Evolutionary conservation across 2,329 filamentous ascomycete species (phyloP).

Genomic region (Pseudophaeomoniella oleicola): DNA sequence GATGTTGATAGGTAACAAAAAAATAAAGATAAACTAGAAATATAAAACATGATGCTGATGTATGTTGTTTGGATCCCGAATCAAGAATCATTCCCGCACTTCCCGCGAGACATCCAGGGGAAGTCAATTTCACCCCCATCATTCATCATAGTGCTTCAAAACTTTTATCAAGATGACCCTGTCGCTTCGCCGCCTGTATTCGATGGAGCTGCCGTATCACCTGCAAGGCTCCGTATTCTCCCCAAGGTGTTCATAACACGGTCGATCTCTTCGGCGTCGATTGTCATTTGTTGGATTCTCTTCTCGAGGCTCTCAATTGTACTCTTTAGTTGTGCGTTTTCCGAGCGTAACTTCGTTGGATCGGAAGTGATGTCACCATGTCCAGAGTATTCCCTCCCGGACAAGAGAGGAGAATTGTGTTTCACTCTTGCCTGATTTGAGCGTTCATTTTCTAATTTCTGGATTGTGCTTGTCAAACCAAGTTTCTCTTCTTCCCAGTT

Average conservation of each 20-base stretch:
- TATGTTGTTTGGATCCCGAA: too few relatives aligned
- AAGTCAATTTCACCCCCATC: too few relatives aligned
- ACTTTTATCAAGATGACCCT: too few relatives aligned
- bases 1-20: too few relatives aligned
- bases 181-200: too few relatives aligned
- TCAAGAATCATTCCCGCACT: too few relatives aligned
- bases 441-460: constrained; percentile 19
- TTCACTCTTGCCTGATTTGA: too few relatives aligned
- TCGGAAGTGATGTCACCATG: not conserved
- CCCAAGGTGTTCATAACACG: not conserved
- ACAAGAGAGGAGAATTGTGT: not conserved
- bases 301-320: not conserved
- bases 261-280: not conserved
- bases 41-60: too few relatives aligned
- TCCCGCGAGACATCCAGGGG: too few relatives aligned
- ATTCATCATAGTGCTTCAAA: too few relatives aligned
- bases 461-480: constrained; percentile 20
- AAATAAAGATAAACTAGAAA: too few relatives aligned
- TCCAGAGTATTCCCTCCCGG: not conserved
- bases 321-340: not conserved
- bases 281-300: constrained; percentile 1
- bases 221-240: not conserved
- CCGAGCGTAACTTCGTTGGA: not conserved
- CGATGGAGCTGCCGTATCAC: not conserved
- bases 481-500: constrained; percentile 18